phyloP scores from a whole-genome alignment of 768 basidiomycete species.

The Phylloporus sp. region DNA sequence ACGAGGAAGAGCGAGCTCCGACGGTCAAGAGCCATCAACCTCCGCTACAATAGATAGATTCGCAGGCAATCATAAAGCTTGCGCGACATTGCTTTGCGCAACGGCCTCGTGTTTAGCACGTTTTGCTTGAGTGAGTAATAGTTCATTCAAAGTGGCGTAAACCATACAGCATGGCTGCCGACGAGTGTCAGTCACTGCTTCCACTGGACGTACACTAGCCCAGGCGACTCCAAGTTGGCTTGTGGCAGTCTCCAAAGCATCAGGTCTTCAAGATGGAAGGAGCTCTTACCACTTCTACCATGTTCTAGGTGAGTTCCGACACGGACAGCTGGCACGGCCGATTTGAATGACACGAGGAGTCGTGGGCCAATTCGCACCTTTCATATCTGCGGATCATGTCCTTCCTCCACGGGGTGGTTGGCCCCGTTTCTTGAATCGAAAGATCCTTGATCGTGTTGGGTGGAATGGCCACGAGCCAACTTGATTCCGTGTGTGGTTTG shows the following conservation, averaged over 20 bases:
- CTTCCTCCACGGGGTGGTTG: neutral
- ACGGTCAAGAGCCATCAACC: conserved; percentile 22
- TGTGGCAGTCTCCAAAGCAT: neutral
- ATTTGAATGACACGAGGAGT: conserved; percentile 5
- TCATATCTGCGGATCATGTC: conserved; percentile 19
- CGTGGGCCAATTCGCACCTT: conserved; percentile 1
- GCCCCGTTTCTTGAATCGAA: neutral
- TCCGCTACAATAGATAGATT: conserved; percentile 18
- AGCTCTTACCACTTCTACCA: neutral
- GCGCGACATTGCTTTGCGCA: conserved; percentile 15
- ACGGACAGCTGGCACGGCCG: conserved; percentile 1
- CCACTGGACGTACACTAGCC: neutral
- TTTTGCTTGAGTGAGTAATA: conserved; percentile 32
- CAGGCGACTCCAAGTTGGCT: neutral
- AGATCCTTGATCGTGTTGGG: neutral
- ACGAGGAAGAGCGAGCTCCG: conserved; percentile 22
- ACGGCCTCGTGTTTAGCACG: conserved; percentile 32
- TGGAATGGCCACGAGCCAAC: neutral
- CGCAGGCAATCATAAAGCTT: conserved; percentile 22
- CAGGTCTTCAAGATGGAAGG: neutral
- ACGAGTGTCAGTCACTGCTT: neutral
- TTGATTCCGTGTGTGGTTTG: neutral
- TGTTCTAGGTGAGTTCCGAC: neutral
- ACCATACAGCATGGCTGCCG: conserved; percentile 5
- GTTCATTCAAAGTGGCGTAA: conserved; percentile 20